These are phyloP conservation scores for Mycena galericulata DNA, from an alignment of 768 basidiomycete genomes.

Conservation along the genomic window DNA sequence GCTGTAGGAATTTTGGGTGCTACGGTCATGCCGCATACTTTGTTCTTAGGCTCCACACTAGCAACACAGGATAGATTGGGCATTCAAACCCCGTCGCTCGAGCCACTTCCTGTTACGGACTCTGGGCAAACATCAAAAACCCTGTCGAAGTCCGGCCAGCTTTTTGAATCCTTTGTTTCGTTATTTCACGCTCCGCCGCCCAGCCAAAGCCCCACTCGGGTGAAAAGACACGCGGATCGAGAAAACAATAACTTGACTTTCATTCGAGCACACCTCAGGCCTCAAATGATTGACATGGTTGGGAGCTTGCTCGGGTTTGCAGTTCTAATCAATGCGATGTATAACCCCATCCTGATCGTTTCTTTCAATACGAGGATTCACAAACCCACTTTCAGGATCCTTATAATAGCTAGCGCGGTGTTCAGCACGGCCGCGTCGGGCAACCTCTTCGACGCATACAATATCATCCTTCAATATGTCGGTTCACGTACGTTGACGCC, in stretches of 20 bases:
- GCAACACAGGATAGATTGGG: constrained; percentile 84
- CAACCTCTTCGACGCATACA: constrained; percentile 77
- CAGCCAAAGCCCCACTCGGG: constrained; percentile 47
- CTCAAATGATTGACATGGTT: constrained; percentile 75
- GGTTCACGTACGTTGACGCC: constrained; percentile 63
- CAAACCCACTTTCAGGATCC: no score
- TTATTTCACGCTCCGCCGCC: constrained; percentile 54
- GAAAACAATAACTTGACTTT: constrained; percentile 69
- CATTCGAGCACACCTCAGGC: constrained; percentile 71
- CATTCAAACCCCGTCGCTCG: constrained; percentile 39
- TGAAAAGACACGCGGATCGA: constrained; percentile 63
- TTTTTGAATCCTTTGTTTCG: constrained; percentile 44
- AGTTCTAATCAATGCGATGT: constrained; percentile 89
- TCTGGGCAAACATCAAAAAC: constrained; percentile 34
- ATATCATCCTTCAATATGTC: constrained; percentile 73
- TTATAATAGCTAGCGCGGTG: no score
- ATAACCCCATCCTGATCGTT: no score
- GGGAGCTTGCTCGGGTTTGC: constrained; percentile 84
- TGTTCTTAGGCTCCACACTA: constrained; percentile 90
- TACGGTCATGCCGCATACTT: constrained; percentile 93
- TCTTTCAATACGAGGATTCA: no score
- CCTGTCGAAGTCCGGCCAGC: constrained; percentile 16
- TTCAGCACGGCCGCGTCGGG: no score
- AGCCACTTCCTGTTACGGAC: constrained; percentile 30
- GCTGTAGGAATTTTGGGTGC: constrained; percentile 80